These are phyloP conservation scores for Trematosphaeria pertusa DNA, from an alignment of 2,329 filamentous ascomycete genomes.

Conservation along the genomic window DNA sequence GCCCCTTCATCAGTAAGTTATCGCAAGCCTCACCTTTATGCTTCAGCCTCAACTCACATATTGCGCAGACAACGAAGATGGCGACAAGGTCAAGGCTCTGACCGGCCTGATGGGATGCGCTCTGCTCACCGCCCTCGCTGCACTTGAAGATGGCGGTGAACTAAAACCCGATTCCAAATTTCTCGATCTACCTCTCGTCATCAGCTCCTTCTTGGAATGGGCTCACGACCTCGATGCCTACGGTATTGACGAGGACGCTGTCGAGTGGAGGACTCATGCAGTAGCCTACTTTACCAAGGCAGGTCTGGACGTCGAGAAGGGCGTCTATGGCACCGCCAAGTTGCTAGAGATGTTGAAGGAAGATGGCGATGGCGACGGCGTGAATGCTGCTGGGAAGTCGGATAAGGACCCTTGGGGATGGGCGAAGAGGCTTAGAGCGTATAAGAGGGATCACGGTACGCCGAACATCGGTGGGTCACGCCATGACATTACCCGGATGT, in stretches of 20 bases:
- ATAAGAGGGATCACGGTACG: slow-evolving; percentile 8
- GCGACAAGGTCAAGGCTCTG: slow-evolving; percentile 8
- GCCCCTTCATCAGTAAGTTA: slow-evolving; percentile 4
- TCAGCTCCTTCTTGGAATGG: slow-evolving; percentile 19
- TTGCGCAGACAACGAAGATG: slow-evolving; percentile 21
- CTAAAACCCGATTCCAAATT: slow-evolving; percentile 26
- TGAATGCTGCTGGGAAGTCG: background rate
- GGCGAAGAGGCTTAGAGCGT: slow-evolving; percentile 12
- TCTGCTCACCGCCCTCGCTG: slow-evolving; percentile 19
- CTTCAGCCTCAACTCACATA: background rate
- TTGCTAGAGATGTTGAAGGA: slow-evolving; percentile 18
- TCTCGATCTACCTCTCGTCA: slow-evolving; percentile 26
- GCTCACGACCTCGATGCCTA: slow-evolving; percentile 17
- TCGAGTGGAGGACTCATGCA: slow-evolving; percentile 19
- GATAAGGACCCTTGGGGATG: slow-evolving; percentile 24
- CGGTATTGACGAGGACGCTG: slow-evolving; percentile 23
- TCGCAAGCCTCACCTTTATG: background rate
- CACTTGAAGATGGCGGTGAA: slow-evolving; percentile 21
- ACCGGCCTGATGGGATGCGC: slow-evolving; percentile 23
- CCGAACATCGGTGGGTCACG: slow-evolving; percentile 14
- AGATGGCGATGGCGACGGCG: background rate
- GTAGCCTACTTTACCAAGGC: slow-evolving; percentile 23
- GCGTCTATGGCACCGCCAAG: slow-evolving; percentile 11
- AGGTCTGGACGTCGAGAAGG: slow-evolving; percentile 19
- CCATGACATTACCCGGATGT: slow-evolving; percentile 31